Evolutionary conservation across 2,329 filamentous ascomycete genomes (phyloP), one percentile per base, ranked within the genome.

Genomic region (Corinectria fuckeliana): DNA sequence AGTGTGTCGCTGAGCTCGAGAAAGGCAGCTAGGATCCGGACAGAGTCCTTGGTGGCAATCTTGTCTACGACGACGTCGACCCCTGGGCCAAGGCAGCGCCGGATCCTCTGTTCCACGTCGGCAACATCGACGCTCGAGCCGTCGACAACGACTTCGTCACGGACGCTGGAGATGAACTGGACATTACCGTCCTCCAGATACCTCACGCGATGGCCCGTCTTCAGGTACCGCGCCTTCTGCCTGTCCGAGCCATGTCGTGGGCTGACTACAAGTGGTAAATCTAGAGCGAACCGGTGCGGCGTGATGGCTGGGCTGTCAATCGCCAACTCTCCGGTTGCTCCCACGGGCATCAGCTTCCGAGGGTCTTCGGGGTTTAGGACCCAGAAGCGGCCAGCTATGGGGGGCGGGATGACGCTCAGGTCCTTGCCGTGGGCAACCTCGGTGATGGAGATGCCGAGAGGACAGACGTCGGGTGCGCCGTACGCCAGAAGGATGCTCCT

Each of bases 251-350:
- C 56, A n/a, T 74, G 34, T 20, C 49, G 36, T 11, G 49, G 54
- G 10, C 39, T 51, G 49, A 78, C 65, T 13, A 67, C 7, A 2
- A 75, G 61, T 0, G 73, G 63, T 8, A 63, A 63, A 4, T 74
- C 75, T 0, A 70, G 67, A 1, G 71, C 56, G 41, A 79, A 76
- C 4, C 73, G 73, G 59, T 78, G 76, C 2, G 74, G 74, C 0
- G 73, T 75, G 11, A 75, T 55, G 4, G 70, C 53, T 1, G 74
- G 73, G 0, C 85, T 85, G 64, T 88, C 85, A 30, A 89, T 82
- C 3, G 88, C 78, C 2, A 89, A 75, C 67, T 89, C 86, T 0
- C 85, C 85, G 1, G 85, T 74, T 0, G 81, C 78, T 1, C 85
- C 85, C 11, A 84, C 71, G 0, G 83, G 84, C 74, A 84, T 78